Base-by-base conservation (phyloP, 192 early-diverging fungal genomes). In the Backusella circina region DNA sequence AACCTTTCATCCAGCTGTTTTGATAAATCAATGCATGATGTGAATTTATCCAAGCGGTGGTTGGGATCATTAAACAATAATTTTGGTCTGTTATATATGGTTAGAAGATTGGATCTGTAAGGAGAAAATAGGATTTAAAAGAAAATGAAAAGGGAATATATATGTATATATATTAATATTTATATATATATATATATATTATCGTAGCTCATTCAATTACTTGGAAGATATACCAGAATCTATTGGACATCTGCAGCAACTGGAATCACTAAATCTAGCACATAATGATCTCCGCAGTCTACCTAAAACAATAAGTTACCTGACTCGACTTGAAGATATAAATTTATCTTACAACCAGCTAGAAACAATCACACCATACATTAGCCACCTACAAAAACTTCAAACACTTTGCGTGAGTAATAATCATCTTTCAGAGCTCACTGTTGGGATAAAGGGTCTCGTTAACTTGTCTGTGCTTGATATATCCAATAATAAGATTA, bases 131-230 rank as follows among this genome's bases (percentile, higher is more conserved):
- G n/a, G n/a, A n/a, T n/a, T n/a, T n/a, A n/a, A 38, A 38, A 69
- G 16, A 37, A 70, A 37, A 41, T 13, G 39, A 41, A 69, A 35
- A 38, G 21, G 13, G 1, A 26, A 18, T 23, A 26, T 26, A 7
- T 70, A 36, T 70, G n/a, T n/a, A 16, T 70, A 44, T 33, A 30
- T 44, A 44, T 28, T 68, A 68, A 37, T 18, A 57, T 28, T 51
- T 44, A n/a, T 47, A 26, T 71, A 41, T 41, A 41, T 41, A 41
- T n/a, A 35, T 41, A 13, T 38, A 12, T 70, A 2, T 16, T 51
- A 31, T n/a, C n/a, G 3, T 71, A 94, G 93, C 74, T 94, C 91
- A 78, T 91, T 88, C 83, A 95, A 95, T 75, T 78, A 86, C 44
- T 78, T 95, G 15, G 79, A 80, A 18, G 73, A 77, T 33, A 86